Base-by-base conservation (phyloP, 2,329 filamentous ascomycete species). In the Penicillium sp. region DNA sequence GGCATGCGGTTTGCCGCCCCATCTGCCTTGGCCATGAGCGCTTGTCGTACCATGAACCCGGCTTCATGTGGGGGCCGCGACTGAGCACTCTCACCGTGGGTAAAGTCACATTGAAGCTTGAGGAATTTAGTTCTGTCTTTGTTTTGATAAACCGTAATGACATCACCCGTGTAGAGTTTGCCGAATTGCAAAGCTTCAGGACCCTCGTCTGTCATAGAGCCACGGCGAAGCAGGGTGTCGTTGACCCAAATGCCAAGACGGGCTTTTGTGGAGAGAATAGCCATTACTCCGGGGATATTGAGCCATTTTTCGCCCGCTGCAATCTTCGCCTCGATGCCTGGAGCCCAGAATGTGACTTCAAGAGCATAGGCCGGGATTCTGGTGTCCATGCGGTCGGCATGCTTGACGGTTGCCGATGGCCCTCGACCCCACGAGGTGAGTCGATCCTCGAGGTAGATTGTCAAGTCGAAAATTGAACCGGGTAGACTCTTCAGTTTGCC, bases 321-420 rank as follows among this genome's bases (percentile, higher is more conserved):
- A 44, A 78, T 79, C 45, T 77, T 77, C 7, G 81, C 78, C 53
- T 90, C 87, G 54, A 87, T 86, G 10, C 83, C 83, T 0, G 85
- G 81, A 51, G 83, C 85, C 81, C 88, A 91, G 29, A 94, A 83
- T 32, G 90, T 79, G 35, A 97, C 77, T 64, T 89, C 87, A 62
- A 96, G 84, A 0, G 90, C 91, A 59, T 87, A 86, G 67, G 93
- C 93, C 1, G 92, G 90, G 34, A 97, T 84, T 14, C 86, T 86
- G 2, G 79, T 81, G 61, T 97, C 90, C 23, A 76, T 74, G 29
- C 72, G 75, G 44, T 86, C 77, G 1, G 81, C 73, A 64, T 91
- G 90, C 2, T 86, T 77, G 29, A 86, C 74, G 0, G 88, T 93
- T 63, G 91, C 92, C 18, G 81, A 78, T 0, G 74, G 76, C 0